These are phyloP conservation scores for Aspergillus pseudonomiae DNA, from an alignment of 2,329 filamentous ascomycete genomes.

Conservation along the genomic window DNA sequence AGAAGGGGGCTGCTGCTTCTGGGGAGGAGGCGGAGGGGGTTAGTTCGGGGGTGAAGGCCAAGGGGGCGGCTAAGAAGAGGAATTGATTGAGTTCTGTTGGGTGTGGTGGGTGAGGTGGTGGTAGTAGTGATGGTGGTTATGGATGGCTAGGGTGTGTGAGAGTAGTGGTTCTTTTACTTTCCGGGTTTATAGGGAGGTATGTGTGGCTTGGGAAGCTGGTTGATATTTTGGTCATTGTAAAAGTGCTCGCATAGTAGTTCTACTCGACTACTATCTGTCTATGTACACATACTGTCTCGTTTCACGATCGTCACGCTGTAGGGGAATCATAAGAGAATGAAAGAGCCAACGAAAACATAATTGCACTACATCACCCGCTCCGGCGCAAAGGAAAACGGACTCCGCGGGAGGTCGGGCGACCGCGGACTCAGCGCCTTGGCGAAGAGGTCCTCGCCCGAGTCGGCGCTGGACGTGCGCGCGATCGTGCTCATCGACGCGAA, in stretches of 20 bases:
- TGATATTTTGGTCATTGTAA: neutral
- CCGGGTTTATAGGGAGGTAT: neutral
- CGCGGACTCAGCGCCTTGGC: conserved; percentile 83
- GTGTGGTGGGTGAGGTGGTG: neutral
- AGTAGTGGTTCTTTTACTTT: too few species aligned
- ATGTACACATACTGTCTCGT: conserved; percentile 4
- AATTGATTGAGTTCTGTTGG: neutral
- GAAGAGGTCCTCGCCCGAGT: conserved; percentile 80
- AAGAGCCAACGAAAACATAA: conserved; percentile 10
- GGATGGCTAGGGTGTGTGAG: too few species aligned
- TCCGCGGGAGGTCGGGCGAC: conserved; percentile 82
- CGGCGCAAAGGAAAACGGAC: conserved; percentile 71
- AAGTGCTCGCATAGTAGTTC: neutral
- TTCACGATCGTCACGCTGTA: conserved; percentile 5
- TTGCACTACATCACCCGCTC: conserved; percentile 18
- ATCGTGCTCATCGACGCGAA: conserved; percentile 37
- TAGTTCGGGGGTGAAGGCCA: conserved; percentile 9
- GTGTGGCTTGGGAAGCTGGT: neutral
- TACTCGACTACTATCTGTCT: neutral
- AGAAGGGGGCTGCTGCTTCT: conserved; percentile 43
- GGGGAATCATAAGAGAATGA: conserved; percentile 8
- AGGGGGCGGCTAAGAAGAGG: conserved; percentile 1
- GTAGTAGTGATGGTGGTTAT: neutral
- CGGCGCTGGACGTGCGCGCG: conserved; percentile 41
- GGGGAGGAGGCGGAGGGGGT: neutral